Conservation (phyloP, 2,329 filamentous ascomycete species). For the Phoma sp. region DNA sequence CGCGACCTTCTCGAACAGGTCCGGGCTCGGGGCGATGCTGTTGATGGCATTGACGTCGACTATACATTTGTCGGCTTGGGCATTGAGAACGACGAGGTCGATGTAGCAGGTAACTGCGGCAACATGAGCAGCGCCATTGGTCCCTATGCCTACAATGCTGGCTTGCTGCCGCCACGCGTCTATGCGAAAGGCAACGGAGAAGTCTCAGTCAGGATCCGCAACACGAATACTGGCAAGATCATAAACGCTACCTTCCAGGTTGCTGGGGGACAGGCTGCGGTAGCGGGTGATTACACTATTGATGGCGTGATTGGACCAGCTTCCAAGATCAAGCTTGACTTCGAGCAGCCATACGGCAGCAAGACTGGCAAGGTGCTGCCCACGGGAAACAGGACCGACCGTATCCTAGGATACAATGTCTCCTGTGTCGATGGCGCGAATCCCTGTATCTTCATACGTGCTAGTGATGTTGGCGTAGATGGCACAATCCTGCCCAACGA, state of each 20-base stretch:
- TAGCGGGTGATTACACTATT: slow-evolving; percentile 63
- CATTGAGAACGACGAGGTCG: slow-evolving; percentile 65
- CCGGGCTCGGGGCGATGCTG: slow-evolving; percentile 4
- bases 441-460: slow-evolving; percentile 67
- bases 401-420: slow-evolving; percentile 56
- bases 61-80: slow-evolving; percentile 76
- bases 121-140: slow-evolving; percentile 76
- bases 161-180: slow-evolving; percentile 50
- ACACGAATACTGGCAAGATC: slow-evolving; percentile 73
- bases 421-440: slow-evolving; percentile 70
- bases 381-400: slow-evolving; percentile 63
- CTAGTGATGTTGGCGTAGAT: slow-evolving; percentile 58
- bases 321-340: slow-evolving; percentile 65
- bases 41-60: slow-evolving; percentile 59
- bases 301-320: slow-evolving; percentile 68
- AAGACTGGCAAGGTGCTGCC: slow-evolving; percentile 68
- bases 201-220: slow-evolving; percentile 65
- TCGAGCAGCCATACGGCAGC: slow-evolving; percentile 66
- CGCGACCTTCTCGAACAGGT: slow-evolving; percentile 2
- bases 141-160: slow-evolving; percentile 66
- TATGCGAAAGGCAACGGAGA: slow-evolving; percentile 38
- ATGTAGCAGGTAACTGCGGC: slow-evolving; percentile 75
- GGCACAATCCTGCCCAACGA: slow-evolving; percentile 61
- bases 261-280: slow-evolving; percentile 54
- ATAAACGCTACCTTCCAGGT: slow-evolving; percentile 65